Base-by-base conservation (phyloP, 139 green algal genomes). In the Chlamydomonas schloesseri region DNA sequence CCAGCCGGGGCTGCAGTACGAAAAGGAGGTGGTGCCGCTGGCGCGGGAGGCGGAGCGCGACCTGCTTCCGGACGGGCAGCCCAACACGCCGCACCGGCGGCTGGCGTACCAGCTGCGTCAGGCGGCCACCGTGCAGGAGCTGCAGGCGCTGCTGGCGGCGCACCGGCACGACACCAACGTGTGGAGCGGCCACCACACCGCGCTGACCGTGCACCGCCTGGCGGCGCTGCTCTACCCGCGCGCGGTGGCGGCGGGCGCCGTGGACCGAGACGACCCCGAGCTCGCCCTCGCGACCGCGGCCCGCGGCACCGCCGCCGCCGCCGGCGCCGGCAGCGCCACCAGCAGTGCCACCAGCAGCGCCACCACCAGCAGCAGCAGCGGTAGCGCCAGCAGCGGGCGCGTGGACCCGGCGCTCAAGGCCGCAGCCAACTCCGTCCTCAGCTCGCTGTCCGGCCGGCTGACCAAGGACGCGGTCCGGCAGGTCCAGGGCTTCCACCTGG, bases 21-120 rank as follows among this genome's bases (percentile, higher is more conserved):
- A 50, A 8, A 50, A 50, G 42, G 42, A 50, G 42, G 46, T 67
- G 46, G 64, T 68, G 23, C 65, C 65, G 31, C 33, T 85, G 0
- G 34, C 60, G 67, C 79, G 79, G 9, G 68, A 76, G 21, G 79
- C 79, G 9, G 79, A 85, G 65, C 79, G 65, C 20, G 79, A 85
- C 34, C 42, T 85, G 20, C 64, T 85, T 0, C 79, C 79, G 0
- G 68, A 21, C 13, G 79, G 46, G 20, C 21, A 26, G 8, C 65
- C 79, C 31, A 85, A 85, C 64, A 69, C 47, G 23, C 79, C 79
- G 10, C 70, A 47, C 46, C 79, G 79, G n/a, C 79, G 79, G 20
- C 79, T 85, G 5, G 79, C 65, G 23, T 85, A 85, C n/a, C 65
- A 85, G 23, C 46, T 85, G 3, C 65, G 31, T 2, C 2, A 70